Evolutionary conservation across 257 asterid genomes (phyloP).

Genomic region (Apocynum venetum): DNA sequence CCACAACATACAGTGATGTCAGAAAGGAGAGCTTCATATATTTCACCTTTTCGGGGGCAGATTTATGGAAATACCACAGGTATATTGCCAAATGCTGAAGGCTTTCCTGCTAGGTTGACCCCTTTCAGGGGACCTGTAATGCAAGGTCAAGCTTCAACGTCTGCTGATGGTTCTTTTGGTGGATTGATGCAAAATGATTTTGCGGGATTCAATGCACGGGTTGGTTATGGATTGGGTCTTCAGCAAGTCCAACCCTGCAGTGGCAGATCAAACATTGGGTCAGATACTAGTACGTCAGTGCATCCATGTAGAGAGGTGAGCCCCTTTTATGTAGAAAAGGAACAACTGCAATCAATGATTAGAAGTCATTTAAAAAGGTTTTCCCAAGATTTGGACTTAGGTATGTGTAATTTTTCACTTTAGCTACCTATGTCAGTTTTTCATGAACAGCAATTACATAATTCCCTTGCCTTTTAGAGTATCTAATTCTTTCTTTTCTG

Average conservation of each 20-base stretch:
- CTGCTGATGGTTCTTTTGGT: constrained; percentile 36
- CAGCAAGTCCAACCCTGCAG: constrained; percentile 62
- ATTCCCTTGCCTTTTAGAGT: background rate
- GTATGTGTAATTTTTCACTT: constrained; percentile 19
- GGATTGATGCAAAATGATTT: constrained; percentile 37
- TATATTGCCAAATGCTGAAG: constrained; percentile 30
- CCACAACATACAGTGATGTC: constrained; percentile 32
- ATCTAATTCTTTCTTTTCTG: background rate
- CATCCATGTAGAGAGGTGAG: constrained; percentile 63
- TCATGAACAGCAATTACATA: background rate
- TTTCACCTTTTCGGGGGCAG: constrained; percentile 35
- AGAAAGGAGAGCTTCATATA: constrained; percentile 25
- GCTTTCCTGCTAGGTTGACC: constrained; percentile 33
- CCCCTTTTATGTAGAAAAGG: constrained; percentile 32
- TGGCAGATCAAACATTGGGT: constrained; percentile 39
- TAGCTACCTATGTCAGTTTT: constrained; percentile 2
- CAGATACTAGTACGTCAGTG: constrained; percentile 41
- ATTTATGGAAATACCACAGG: constrained; percentile 25
- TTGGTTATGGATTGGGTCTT: constrained; percentile 41
- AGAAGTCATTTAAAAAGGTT: constrained; percentile 37
- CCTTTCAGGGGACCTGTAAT: constrained; percentile 36
- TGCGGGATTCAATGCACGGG: constrained; percentile 34
- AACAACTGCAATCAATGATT: constrained; percentile 43
- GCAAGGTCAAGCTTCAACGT: constrained; percentile 59
- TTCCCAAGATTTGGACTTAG: constrained; percentile 37